phyloP scores from a whole-genome alignment of 306 rosid species.

The Gleditsia sinensis region DNA sequence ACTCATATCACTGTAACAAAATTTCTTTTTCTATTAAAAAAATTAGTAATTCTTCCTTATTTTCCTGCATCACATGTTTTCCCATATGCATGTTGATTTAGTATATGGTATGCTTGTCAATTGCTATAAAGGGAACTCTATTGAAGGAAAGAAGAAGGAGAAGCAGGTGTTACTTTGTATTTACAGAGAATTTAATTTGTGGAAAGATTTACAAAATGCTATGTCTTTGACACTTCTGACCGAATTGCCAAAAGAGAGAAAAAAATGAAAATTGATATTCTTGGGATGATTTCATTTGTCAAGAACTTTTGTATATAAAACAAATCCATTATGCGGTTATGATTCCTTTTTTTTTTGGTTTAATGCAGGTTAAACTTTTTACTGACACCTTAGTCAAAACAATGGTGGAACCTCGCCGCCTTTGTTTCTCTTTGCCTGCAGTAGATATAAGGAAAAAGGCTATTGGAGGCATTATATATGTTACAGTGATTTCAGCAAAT shows the following conservation, averaged over 20 bases:
- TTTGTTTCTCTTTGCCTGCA: slow-evolving; percentile 71
- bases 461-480: slow-evolving; percentile 72
- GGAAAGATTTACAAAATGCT: neutral
- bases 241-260: neutral
- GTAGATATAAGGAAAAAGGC: slow-evolving; percentile 61
- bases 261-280: neutral
- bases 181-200: slow-evolving; percentile 26
- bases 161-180: neutral
- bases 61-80: no score
- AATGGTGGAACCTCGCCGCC: slow-evolving; percentile 88
- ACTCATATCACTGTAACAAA: no score
- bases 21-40: no score
- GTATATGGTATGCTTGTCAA: neutral
- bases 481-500: slow-evolving; percentile 71
- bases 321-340: neutral
- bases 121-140: slow-evolving; percentile 12
- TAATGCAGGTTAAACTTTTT: slow-evolving; percentile 60
- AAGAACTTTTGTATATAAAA: neutral
- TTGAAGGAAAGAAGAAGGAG: slow-evolving; percentile 17
- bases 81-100: slow-evolving; percentile 1
- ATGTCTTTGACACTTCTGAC: neutral
- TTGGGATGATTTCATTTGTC: neutral
- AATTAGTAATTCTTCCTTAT: no score
- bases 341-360: neutral
- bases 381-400: slow-evolving; percentile 69